phyloP scores from a whole-genome alignment of 176 grass and related monocot genomes.

The Coix lacrymajobi region DNA sequence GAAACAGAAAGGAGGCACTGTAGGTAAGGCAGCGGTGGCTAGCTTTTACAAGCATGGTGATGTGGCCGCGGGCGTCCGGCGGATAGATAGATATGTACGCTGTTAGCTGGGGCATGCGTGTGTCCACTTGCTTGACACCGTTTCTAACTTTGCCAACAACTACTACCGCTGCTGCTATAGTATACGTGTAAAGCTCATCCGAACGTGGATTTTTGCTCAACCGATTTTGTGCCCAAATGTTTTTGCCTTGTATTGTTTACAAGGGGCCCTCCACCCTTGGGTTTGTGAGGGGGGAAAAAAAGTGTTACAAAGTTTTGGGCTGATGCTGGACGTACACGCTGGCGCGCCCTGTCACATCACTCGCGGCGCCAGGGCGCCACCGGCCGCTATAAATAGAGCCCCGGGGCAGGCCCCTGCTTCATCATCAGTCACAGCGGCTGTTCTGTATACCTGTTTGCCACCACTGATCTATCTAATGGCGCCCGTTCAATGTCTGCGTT shows the following conservation, averaged over 20 bases:
- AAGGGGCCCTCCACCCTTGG: not conserved
- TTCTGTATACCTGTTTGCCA: too few relatives aligned
- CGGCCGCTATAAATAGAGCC: slow-evolving; percentile 40
- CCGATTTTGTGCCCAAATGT: not conserved
- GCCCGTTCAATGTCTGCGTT: slow-evolving; percentile 25
- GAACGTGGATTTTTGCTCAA: not conserved
- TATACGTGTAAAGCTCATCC: not conserved
- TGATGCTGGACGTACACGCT: not conserved
- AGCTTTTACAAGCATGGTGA: not conserved
- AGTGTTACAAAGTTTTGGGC: not conserved
- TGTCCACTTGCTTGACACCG: not conserved
- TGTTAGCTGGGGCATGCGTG: not conserved
- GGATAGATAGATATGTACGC: too few relatives aligned
- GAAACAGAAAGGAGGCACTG: not conserved
- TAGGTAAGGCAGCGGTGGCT: not conserved
- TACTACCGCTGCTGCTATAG: not conserved
- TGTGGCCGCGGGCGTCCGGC: not conserved
- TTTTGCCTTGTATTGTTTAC: not conserved
- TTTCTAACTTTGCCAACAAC: not conserved
- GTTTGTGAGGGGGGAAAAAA: not conserved
- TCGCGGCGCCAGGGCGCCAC: too few relatives aligned
- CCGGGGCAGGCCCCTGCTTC: not conserved
- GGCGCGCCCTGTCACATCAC: not conserved
- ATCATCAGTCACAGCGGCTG: not conserved
- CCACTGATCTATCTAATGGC: too few relatives aligned